Evolutionary conservation across 148 eudicot genomes (phyloP).

Genomic region (Linanthus parryae): DNA sequence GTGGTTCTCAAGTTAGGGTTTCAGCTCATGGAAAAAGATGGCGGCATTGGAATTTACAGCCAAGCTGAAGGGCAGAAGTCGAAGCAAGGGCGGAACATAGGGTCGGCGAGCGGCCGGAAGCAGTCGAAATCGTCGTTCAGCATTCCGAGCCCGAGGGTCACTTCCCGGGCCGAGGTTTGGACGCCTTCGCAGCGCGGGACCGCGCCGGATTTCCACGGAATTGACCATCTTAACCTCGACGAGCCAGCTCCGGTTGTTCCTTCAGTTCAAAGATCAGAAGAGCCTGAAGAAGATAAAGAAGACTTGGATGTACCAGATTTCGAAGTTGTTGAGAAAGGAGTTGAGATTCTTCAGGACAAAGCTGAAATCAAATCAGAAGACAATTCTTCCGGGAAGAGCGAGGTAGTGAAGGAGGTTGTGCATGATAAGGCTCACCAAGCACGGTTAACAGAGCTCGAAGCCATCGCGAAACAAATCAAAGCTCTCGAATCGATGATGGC

Average conservation of each 20-base stretch:
- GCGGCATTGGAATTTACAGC: constrained; percentile 58
- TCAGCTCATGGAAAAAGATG: constrained; percentile 97
- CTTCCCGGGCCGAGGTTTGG: constrained; percentile 49
- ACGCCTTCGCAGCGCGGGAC: constrained; percentile 60
- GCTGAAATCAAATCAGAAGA: constrained; percentile 25
- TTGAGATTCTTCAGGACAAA: constrained; percentile 46
- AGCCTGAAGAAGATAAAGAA: constrained; percentile 38
- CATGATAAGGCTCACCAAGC: constrained; percentile 52
- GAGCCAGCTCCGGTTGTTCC: constrained; percentile 45
- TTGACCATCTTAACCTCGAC: constrained; percentile 86
- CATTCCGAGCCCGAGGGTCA: constrained; percentile 79
- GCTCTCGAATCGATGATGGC: constrained; percentile 86
- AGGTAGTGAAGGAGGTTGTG: constrained; percentile 89
- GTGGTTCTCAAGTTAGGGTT: constrained; percentile 74
- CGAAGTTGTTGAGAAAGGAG: constrained; percentile 85
- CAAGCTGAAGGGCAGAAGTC: constrained; percentile 37
- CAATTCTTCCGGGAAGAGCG: constrained; percentile 50
- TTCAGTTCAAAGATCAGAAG: constrained; percentile 30
- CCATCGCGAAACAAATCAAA: constrained; percentile 86
- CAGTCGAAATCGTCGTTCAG: constrained; percentile 86
- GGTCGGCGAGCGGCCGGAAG: constrained; percentile 53
- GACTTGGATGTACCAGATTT: constrained; percentile 71
- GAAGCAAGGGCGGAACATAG: constrained; percentile 13
- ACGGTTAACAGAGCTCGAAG: constrained; percentile 78
- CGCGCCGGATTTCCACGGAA: constrained; percentile 44